Conservation (phyloP, 345 rosid genomes). For the Euphorbia pulcherrima region DNA sequence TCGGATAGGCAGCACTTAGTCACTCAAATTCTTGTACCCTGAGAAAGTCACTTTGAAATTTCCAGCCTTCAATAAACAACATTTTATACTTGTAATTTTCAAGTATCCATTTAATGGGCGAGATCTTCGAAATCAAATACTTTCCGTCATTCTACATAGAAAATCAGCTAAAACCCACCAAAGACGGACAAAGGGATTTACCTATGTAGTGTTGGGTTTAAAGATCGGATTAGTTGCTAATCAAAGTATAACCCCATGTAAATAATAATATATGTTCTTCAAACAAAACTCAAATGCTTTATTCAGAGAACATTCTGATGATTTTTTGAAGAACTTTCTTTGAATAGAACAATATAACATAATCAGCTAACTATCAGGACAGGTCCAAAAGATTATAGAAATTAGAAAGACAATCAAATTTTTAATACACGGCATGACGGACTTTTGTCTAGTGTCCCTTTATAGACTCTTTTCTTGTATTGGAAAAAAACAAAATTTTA, state of each 20-base stretch:
- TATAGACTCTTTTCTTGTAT: slow-evolving; percentile 13
- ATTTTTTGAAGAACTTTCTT: not conserved
- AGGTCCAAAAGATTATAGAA: not conserved
- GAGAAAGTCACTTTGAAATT: not conserved
- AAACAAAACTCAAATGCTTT: not conserved
- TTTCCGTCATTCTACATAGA: not conserved
- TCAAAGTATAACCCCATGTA: not conserved
- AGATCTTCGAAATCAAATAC: not conserved
- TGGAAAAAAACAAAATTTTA: slow-evolving; percentile 3
- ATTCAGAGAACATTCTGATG: not conserved
- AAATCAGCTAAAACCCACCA: not conserved
- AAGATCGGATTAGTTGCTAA: not conserved
- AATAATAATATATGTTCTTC: not conserved
- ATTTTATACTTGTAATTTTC: not conserved
- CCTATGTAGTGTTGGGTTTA: not conserved
- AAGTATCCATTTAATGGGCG: not conserved
- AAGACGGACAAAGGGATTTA: not conserved
- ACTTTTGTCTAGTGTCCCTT: slow-evolving; percentile 9
- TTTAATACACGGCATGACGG: slow-evolving; percentile 6
- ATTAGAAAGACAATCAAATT: slow-evolving; percentile 1
- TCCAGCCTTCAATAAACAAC: not conserved
- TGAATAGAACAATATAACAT: not conserved
- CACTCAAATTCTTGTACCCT: not conserved
- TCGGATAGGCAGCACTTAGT: not conserved
- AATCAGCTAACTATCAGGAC: not conserved